Evolutionary conservation across 2,329 filamentous ascomycete species (phyloP), one percentile per base, ranked within the genome.

Genomic region (Huntiella moniliformis): DNA sequence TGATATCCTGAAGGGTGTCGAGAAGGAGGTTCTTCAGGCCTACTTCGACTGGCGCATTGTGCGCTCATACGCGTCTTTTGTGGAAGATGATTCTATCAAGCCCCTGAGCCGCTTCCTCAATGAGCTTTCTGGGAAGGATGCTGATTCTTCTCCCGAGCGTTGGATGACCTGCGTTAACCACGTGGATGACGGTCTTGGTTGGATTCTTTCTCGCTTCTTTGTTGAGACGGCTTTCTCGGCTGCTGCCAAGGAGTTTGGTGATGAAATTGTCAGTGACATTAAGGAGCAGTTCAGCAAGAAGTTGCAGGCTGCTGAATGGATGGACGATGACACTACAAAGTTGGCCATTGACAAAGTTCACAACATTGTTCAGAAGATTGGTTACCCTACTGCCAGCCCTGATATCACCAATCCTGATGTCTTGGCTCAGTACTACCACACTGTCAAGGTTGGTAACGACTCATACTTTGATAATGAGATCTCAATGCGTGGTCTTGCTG

Each of bases 171-270:
- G 79, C 53, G 67, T 82, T 22, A 56, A 56, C 5, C 65, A 68
- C 32, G 66, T 78, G 4, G 74, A 80, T 51, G 57, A 59, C 16
- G 68, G 70, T 4, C 57, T 83, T 16, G 71, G 71, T 2, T 83
- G 78, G 77, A 77, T 80, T 42, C 61, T 82, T 12, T 79, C 76
- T 55, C 72, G 77, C 16, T 82, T 83, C 61, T 85, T 77, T 51
- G 67, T 83, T 2, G 71, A 82, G 51, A 73, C 73, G 42, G 69
- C 77, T 1, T 84, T 83, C 54, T 74, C 76, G 0, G 67, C 76
- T 10, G 69, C 74, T 15, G 76, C 77, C 0, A 80, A 81, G 56
- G 61, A 71, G 3, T 71, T 81, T 39, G 77, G 77, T 12, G 74
- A 82, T 48, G 68, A 74, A 45, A 76, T 86, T 52, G 71, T 83